Evolutionary conservation across 805 yeast species (phyloP).

Genomic region (Wickerhamiella allomyrinae): DNA sequence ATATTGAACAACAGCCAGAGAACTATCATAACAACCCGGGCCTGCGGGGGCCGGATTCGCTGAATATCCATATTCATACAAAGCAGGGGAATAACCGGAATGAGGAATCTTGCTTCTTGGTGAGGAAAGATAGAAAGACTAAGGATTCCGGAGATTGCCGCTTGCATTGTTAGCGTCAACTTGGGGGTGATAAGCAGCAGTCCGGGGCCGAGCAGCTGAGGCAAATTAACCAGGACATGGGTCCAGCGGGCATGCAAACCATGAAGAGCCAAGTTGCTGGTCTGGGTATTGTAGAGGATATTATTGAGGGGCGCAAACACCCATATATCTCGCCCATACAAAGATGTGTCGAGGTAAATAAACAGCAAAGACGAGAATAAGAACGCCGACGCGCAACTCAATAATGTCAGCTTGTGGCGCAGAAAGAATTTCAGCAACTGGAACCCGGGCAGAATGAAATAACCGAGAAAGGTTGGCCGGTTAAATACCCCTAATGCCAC

Average conservation of each 20-base stretch:
- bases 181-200: slow-evolving; percentile 34
- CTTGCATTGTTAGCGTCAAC: slow-evolving; percentile 41
- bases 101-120: slow-evolving; percentile 81
- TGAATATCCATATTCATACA: slow-evolving; percentile 35
- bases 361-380: slow-evolving; percentile 26
- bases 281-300: slow-evolving; percentile 48
- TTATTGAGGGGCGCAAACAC: slow-evolving; percentile 69
- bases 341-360: slow-evolving; percentile 41
- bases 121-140: slow-evolving; percentile 67
- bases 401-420: slow-evolving; percentile 16
- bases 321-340: slow-evolving; percentile 23
- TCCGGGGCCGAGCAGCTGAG: slow-evolving; percentile 72
- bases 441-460: slow-evolving; percentile 49
- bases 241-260: slow-evolving; percentile 73
- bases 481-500: slow-evolving; percentile 64
- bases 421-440: slow-evolving; percentile 33
- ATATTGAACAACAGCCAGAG: slow-evolving; percentile 56
- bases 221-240: slow-evolving; percentile 62
- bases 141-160: slow-evolving; percentile 47
- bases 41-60: slow-evolving; percentile 8
- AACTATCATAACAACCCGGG: slow-evolving; percentile 15
- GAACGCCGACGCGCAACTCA: slow-evolving; percentile 19
- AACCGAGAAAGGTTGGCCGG: slow-evolving; percentile 69
- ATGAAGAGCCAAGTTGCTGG: slow-evolving; percentile 51
- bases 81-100: slow-evolving; percentile 64